Base-by-base conservation (phyloP, 768 basidiomycete genomes). In the Tremella fuciformis region DNA sequence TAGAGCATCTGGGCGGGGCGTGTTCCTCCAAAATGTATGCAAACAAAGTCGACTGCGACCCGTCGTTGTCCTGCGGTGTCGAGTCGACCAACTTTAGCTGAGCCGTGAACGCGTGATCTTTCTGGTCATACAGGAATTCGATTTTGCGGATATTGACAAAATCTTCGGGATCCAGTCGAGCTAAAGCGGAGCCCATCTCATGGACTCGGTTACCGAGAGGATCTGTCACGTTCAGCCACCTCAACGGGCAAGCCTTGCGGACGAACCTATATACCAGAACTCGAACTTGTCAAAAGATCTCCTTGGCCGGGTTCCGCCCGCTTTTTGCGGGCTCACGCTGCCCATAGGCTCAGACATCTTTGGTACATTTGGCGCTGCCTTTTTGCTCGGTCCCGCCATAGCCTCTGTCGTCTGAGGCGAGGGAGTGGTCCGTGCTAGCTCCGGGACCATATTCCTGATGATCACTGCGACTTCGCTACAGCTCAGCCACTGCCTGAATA, bases 231-330 rank as follows among this genome's bases (percentile, higher is more conserved):
- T 16, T 16, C 46, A 50, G 52, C 25, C 26, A 21, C 18, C 46
- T n/a, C 15, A n/a, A 51, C 9, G 2, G 13, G 34, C 22, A 18
- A 8, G n/a, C 48, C 8, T 22, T 24, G 24, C 19, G 16, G 11
- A 65, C 72, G 7, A 39, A 74, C 70, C 66, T 26, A 74, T 71
- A 55, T 74, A 74, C 73, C 73, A 74, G 47, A 74, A 74, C 29
- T 66, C 51, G 50, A 74, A 74, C 24, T 52, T 52, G 13, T 34
- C 51, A 8, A 34, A 52, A 8, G 34, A 34, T 18, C 9, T 34
- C 22, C 51, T 38, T 34, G 29, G 22, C n/a, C 19, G 48, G 6
- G 8, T 15, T 8, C 6, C 11, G 9, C 3, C 2, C 7, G 22
- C 48, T 15, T 16, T 25, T 50, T 8, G 2, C 15, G 22, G 15